Base-by-base conservation (phyloP, 352 stramenopile genomes). In the Pythium phragmitis region DNA sequence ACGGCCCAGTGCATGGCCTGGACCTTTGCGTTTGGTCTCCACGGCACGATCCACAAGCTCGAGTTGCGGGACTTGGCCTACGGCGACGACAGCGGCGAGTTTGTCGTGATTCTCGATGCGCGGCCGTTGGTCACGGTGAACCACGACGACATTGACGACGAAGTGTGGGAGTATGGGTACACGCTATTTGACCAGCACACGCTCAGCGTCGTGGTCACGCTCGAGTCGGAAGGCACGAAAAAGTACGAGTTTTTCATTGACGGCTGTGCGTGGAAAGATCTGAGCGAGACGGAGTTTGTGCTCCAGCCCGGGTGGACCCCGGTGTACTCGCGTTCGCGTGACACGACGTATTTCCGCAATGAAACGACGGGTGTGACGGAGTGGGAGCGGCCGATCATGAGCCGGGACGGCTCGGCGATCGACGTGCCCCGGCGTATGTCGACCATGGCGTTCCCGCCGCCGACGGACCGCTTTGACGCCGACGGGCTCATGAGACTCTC, bases 21-120 rank as follows among this genome's bases (percentile, higher is more conserved):
- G 87, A 88, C 83, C n/a, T 92, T 95, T 65, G 80, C 85, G 39
- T 95, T 94, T 61, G 87, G 87, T 2, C 69, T 88, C 43, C 75
- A 84, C 59, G 84, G 84, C 23, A 85, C 72, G 33, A 66, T 95
- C 60, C 85, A 95, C 70, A 88, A 90, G 56, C 63, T 95, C 23
- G 78, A 94, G 57, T 60, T 95, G 7, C 66, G 82, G 37, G 84
- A 95, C 53, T 57, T 90, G 26, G 77, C 88, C 50, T 70, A 64
- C 9, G 82, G 81, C 23, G 83, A 91, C 17, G 82, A 90, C 41
- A 67, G 60, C 13, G 85, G 86, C 28, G 85, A 91, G 68, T 91
- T 92, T 65, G 77, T 91, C 11, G 82, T 95, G 16, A 76, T 92
- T 36, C 61, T 93, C 28, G 85, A 93, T 73, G 87, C 77, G 47